Conservation (phyloP, 495 filamentous ascomycete genomes). For the Penicillium pulvis region DNA sequence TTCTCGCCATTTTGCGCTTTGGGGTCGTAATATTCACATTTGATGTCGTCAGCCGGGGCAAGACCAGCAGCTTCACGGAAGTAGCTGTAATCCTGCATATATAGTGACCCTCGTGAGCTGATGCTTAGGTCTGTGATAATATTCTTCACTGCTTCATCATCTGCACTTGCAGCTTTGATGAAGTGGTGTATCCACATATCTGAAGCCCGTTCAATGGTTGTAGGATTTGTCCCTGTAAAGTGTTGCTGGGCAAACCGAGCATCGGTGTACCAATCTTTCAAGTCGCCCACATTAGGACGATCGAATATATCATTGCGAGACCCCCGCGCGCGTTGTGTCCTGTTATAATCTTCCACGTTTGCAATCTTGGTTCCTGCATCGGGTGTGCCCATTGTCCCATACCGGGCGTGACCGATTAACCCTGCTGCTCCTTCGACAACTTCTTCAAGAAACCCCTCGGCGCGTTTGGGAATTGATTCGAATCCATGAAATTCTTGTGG, state of each 20-base stretch:
- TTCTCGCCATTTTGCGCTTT: neutral
- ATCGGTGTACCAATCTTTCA: constrained; percentile 52
- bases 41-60: too few species aligned
- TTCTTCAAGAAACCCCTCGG: too few species aligned
- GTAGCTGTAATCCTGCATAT: constrained; percentile 49
- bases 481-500: neutral
- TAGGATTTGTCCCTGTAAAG: constrained; percentile 53
- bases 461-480: too few species aligned
- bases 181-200: constrained; percentile 36
- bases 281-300: constrained; percentile 45
- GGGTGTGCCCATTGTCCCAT: neutral
- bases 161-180: constrained; percentile 30
- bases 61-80: constrained; percentile 39
- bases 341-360: neutral
- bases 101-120: constrained; percentile 29
- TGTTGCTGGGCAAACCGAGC: constrained; percentile 51
- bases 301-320: constrained; percentile 33
- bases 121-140: constrained; percentile 19
- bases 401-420: too few species aligned
- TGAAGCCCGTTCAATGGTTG: constrained; percentile 42
- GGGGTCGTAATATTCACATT: too few species aligned
- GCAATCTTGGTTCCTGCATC: neutral
- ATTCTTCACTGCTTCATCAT: constrained; percentile 20
- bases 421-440: too few species aligned
- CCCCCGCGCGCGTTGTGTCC: constrained; percentile 17